Conservation (phyloP, 2,329 filamentous ascomycete species). For the Truncatella angustata region DNA sequence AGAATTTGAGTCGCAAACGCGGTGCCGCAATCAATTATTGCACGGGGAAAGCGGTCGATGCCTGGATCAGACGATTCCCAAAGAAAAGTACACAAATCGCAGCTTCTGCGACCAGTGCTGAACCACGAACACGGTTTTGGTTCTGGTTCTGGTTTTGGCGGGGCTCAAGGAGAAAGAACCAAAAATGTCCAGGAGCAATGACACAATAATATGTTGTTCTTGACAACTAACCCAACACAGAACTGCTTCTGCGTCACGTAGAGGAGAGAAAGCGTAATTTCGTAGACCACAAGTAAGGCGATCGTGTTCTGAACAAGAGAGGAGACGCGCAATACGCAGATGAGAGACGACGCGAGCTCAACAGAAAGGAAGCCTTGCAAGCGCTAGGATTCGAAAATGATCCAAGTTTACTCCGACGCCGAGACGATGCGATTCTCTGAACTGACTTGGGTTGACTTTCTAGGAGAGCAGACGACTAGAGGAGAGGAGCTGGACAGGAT, state of each 20-base stretch:
- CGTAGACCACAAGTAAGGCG: not conserved
- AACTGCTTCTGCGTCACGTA: not conserved
- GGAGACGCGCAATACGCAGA: not conserved
- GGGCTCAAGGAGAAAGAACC: constrained; percentile 1
- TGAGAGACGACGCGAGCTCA: not conserved
- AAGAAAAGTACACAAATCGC: not conserved
- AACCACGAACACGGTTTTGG: too few species aligned
- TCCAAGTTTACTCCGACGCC: constrained; percentile 17
- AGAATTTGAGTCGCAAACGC: constrained; percentile 5
- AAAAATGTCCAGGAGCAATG: not conserved
- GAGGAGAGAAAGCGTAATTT: not conserved
- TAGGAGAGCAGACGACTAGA: constrained; percentile 19
- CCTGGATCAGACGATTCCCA: not conserved
- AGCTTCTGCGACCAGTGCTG: constrained; percentile 5
- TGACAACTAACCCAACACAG: not conserved
- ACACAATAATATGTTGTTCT: not conserved
- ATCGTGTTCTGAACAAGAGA: not conserved
- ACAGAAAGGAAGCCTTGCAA: constrained; percentile 12
- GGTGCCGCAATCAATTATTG: not conserved
- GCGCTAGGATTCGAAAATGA: constrained; percentile 17
- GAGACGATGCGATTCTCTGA: constrained; percentile 15
- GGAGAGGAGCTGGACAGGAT: constrained; percentile 10
- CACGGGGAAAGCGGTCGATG: not conserved
- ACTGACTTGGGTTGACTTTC: constrained; percentile 11
- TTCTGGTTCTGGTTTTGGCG: not conserved